These are phyloP conservation scores for Lactarius hatsudake DNA, from an alignment of 768 basidiomycete genomes.

Conservation along the genomic window DNA sequence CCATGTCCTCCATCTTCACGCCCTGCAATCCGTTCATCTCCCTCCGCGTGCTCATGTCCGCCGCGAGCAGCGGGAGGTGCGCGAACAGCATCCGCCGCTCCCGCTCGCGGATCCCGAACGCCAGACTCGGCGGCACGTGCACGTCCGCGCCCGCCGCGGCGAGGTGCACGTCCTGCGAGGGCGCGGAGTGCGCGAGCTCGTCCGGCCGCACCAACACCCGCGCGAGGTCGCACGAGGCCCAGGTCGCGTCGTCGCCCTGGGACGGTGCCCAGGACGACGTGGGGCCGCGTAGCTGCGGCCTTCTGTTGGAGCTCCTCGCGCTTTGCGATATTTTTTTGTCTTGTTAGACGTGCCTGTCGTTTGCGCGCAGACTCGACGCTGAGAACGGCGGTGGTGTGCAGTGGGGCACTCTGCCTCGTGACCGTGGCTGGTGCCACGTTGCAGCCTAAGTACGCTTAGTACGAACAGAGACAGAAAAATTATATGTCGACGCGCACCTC, in stretches of 20 bases:
- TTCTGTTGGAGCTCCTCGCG: conserved; percentile 42
- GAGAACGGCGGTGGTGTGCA: conserved; percentile 50
- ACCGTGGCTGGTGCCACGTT: conserved; percentile 42
- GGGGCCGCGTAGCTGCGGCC: conserved; percentile 46
- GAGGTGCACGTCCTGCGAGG: neutral
- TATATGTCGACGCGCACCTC: conserved; percentile 29
- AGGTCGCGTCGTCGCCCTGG: conserved; percentile 63
- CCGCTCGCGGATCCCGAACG: conserved; percentile 60
- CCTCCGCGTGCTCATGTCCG: conserved; percentile 25
- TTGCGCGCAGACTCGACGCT: conserved; percentile 34
- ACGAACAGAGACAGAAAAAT: neutral
- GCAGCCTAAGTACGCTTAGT: conserved; percentile 32
- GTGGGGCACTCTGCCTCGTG: conserved; percentile 32
- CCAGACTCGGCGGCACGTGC: conserved; percentile 50
- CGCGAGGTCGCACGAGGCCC: conserved; percentile 65
- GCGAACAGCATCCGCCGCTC: conserved; percentile 67
- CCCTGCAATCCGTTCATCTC: conserved; percentile 5
- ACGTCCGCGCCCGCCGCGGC: conserved; percentile 40
- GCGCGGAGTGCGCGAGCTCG: conserved; percentile 16
- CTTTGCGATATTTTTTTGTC: conserved; percentile 45
- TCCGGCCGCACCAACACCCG: conserved; percentile 42
- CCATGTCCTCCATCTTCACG: neutral
- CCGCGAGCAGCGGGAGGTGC: conserved; percentile 56
- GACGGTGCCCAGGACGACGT: conserved; percentile 73
- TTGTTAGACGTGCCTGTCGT: conserved; percentile 38